These are phyloP conservation scores for Biscutella laevigata DNA, from an alignment of 441 rosid genomes.

Conservation along the genomic window DNA sequence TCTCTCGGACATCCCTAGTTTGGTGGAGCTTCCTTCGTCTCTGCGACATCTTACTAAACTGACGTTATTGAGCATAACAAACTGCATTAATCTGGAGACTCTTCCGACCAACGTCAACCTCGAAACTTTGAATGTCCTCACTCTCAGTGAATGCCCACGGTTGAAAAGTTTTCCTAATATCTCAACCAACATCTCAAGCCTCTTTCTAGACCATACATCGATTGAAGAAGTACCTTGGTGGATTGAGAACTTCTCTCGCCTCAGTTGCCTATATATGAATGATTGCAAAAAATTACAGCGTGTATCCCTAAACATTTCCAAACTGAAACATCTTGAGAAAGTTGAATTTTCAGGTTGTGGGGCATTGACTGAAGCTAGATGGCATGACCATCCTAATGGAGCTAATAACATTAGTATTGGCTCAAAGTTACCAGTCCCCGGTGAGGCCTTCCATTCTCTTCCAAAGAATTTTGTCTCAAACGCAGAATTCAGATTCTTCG, in stretches of 20 bases:
- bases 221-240: neutral
- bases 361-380: neutral
- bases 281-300: neutral
- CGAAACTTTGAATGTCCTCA: rapidly evolving
- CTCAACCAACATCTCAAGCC: neutral
- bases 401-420: too few species aligned
- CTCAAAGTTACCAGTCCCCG: too few species aligned
- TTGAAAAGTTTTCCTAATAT: slow-evolving; percentile 1
- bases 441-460: too few species aligned
- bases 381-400: too few species aligned
- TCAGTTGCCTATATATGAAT: neutral
- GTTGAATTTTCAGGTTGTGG: neutral
- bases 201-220: neutral
- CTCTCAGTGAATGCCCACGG: neutral
- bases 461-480: neutral
- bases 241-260: neutral
- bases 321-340: neutral
- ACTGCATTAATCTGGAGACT: slow-evolving; percentile 6
- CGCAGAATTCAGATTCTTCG: neutral
- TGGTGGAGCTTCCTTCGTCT: neutral
- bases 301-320: neutral
- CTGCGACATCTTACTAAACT: neutral
- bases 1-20: neutral
- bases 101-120: neutral
- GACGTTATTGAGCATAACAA: rapidly evolving